Evolutionary conservation across 1,284 basidiomycete species (phyloP).

Genomic region (Trichosporon faecale): DNA sequence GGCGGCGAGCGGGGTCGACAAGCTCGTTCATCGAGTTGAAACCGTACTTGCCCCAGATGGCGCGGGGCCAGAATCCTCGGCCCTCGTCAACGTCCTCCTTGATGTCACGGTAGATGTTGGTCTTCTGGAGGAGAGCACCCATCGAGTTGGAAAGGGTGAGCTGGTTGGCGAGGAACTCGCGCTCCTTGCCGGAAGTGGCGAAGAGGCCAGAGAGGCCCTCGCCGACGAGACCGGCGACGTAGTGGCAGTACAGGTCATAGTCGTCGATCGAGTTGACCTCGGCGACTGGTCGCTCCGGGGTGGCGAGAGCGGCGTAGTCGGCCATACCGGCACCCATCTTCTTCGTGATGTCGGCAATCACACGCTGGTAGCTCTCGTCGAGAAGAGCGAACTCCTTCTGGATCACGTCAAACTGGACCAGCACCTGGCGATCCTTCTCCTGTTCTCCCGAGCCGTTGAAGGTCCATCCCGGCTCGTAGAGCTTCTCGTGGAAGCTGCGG

Average conservation of each 20-base stretch:
- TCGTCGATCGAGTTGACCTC: slow-evolving; percentile 70
- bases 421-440: slow-evolving; percentile 85
- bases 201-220: slow-evolving; percentile 93
- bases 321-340: slow-evolving; percentile 97
- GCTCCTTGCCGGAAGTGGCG: slow-evolving; percentile 81
- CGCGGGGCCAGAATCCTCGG: slow-evolving; percentile 91
- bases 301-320: slow-evolving; percentile 81
- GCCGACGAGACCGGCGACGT: slow-evolving; percentile 95
- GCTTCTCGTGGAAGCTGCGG: slow-evolving; percentile 76
- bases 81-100: slow-evolving; percentile 84
- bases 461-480: slow-evolving; percentile 81
- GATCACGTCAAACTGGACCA: slow-evolving; percentile 81
- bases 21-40: slow-evolving; percentile 58
- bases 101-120: slow-evolving; percentile 95
- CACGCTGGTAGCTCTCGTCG: slow-evolving; percentile 66
- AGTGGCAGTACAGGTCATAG: slow-evolving; percentile 98
- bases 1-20: slow-evolving; percentile 55
- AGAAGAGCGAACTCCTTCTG: slow-evolving; percentile 77
- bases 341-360: slow-evolving; percentile 75
- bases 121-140: slow-evolving; percentile 97
- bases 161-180: slow-evolving; percentile 70
- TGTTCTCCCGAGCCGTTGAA: slow-evolving; percentile 78
- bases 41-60: slow-evolving; percentile 79
- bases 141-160: slow-evolving; percentile 88
- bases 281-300: slow-evolving; percentile 65